Evolutionary conservation across 441 rosid genomes (phyloP), one percentile per base, ranked within the genome.

Genomic region (Aleurites moluccanus): DNA sequence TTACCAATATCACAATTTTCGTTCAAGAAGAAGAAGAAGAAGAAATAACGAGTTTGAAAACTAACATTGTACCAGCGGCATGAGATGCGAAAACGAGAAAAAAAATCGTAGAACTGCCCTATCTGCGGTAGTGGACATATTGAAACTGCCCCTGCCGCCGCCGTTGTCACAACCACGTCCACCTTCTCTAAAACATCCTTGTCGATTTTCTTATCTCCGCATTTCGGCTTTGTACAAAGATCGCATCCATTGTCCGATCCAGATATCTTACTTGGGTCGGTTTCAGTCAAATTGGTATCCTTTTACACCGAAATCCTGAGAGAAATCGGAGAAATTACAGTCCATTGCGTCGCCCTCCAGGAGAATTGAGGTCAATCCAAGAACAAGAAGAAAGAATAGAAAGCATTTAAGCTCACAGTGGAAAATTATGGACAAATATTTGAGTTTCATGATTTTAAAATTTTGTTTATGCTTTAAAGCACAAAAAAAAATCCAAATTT

Each of bases 51-150:
- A 27, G n/a, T 38, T 5, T 21, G 49, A 40, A 71, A 52, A 77
- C 90, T 74, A 64, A 88, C 92, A 80, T 21, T 83, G 82, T 73
- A 90, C 76, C 27, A 89, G 94, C 65, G 89, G 84, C 59, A 86
- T 66, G 72, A 88, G 86, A 78, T 90, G 83, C 49, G 94, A 83
- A 79, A 90, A 82, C 20, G 94, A 84, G 81, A n/a, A n/a, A 90
- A 85, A 84, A 90, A 88, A 44, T 86, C 90, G 70, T 86, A 90
- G 79, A 88, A 90, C 73, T 88, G 91, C 40, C 86, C 87, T 35
- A 90, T 83, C 78, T 83, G 85, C 53, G 89, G 94, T 8, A 86
- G 87, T 11, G 88, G 90, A 59, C 84, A 87, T 77, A 90, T 80
- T 35, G 88, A 83, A 25, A 80, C 85, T 57, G 81, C 78, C 33